phyloP scores from a whole-genome alignment of 2,329 filamentous ascomycete species.

The Claviceps arundinis region DNA sequence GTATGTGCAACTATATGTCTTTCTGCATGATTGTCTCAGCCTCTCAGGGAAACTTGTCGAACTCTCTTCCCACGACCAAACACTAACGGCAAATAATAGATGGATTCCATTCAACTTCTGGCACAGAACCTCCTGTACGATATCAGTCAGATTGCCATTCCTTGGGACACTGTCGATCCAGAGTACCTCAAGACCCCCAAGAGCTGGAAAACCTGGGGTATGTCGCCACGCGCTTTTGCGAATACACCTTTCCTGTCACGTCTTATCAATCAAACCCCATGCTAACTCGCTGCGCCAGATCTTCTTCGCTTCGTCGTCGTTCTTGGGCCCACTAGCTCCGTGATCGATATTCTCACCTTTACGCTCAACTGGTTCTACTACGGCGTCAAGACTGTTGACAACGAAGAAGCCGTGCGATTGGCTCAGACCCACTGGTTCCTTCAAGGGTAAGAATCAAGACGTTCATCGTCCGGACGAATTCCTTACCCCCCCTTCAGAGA shows the following conservation, averaged over 20 bases:
- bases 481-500: too few species aligned
- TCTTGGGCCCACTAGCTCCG: constrained; percentile 16
- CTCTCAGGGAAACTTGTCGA: too few species aligned
- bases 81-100: constrained; percentile 2
- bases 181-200: constrained; percentile 15
- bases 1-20: background rate
- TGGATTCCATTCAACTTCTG: constrained; percentile 15
- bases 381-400: constrained; percentile 8
- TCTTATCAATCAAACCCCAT: too few species aligned
- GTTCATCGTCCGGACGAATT: background rate
- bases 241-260: too few species aligned
- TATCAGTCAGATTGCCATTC: constrained; percentile 17
- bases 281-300: constrained; percentile 6
- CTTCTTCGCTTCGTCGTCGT: constrained; percentile 16
- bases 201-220: constrained; percentile 12
- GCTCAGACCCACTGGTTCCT: constrained; percentile 17
- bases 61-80: background rate
- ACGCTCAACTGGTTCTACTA: constrained; percentile 13
- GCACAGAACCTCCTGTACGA: constrained; percentile 18
- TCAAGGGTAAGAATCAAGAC: constrained; percentile 9
- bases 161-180: constrained; percentile 16
- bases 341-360: constrained; percentile 15
- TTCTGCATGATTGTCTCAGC: too few species aligned
- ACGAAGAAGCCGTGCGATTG: constrained; percentile 6
- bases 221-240: background rate